Evolutionary conservation across 345 rosid species (phyloP).

Genomic region (Lepidium didymum): DNA sequence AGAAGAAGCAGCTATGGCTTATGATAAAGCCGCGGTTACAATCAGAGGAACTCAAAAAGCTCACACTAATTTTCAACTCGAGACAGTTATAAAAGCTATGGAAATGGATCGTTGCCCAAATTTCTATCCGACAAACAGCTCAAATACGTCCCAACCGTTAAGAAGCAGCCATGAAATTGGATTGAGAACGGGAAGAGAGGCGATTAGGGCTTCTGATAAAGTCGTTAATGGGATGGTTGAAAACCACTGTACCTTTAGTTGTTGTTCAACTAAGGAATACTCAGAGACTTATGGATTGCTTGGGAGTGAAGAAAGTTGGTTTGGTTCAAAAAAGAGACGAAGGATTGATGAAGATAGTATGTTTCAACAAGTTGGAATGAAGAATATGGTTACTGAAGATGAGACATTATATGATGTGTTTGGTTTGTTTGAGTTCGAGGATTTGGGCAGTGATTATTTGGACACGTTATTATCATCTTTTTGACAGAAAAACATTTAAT

Average conservation of each 20-base stretch:
- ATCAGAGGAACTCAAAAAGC: conserved; percentile 63
- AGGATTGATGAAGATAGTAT: not conserved
- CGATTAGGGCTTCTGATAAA: not conserved
- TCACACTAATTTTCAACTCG: conserved; percentile 61
- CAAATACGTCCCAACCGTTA: not conserved
- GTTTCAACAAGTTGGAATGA: conserved; percentile 29
- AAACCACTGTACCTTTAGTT: not conserved
- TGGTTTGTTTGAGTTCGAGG: conserved; percentile 55
- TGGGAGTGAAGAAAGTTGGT: conserved; percentile 14
- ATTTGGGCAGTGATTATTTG: conserved; percentile 66
- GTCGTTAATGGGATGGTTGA: not conserved
- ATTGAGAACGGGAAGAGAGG: not conserved
- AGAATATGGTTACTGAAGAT: conserved; percentile 26
- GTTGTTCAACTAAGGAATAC: not conserved
- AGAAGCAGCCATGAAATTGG: not conserved
- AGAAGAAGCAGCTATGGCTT: conserved; percentile 88
- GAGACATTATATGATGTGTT: conserved; percentile 24
- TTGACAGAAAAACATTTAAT: conserved; percentile 16
- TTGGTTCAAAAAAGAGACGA: conserved; percentile 21
- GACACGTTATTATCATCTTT: conserved; percentile 55
- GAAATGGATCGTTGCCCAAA: conserved; percentile 13
- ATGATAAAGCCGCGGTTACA: conserved; percentile 81
- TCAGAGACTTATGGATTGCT: not conserved
- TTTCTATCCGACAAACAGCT: conserved; percentile 4
- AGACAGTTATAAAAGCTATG: conserved; percentile 41